Evolutionary conservation across 768 basidiomycete species (phyloP).

Genomic region (Lanmaoa rubissima): DNA sequence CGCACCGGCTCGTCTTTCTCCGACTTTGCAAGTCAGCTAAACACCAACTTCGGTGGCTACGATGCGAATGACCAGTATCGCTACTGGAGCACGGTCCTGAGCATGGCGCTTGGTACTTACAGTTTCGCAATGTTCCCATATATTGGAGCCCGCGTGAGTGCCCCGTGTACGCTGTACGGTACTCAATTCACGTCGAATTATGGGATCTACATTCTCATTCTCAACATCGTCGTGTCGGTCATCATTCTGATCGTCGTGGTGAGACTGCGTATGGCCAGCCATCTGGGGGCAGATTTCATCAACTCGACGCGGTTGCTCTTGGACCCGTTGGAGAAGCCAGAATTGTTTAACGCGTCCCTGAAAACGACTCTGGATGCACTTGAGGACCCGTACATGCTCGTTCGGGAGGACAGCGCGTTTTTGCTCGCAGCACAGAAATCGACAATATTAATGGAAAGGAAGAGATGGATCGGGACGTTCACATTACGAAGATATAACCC

Average conservation of each 20-base stretch:
- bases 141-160: accelerated
- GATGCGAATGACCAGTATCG: not conserved
- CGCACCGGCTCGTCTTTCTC: not conserved
- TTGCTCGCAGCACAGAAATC: not conserved
- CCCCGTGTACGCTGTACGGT: not conserved
- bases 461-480: not conserved
- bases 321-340: conserved; percentile 10
- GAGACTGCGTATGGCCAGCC: conserved; percentile 2
- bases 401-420: not conserved
- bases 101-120: conserved; percentile 11
- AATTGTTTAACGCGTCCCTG: conserved; percentile 12
- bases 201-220: conserved; percentile 4
- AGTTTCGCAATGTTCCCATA: not conserved
- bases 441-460: no score
- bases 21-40: conserved; percentile 4
- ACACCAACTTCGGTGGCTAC: not conserved
- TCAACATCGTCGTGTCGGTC: conserved; percentile 11
- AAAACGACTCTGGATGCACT: not conserved
- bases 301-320: conserved; percentile 11
- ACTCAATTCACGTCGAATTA: not conserved
- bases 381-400: conserved; percentile 6
- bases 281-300: conserved; percentile 8
- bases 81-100: conserved; percentile 5
- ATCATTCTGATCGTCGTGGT: conserved; percentile 7
- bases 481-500: not conserved